Conservation (phyloP, 2,329 filamentous ascomycete genomes). For the Nigrospora sphaerica region DNA sequence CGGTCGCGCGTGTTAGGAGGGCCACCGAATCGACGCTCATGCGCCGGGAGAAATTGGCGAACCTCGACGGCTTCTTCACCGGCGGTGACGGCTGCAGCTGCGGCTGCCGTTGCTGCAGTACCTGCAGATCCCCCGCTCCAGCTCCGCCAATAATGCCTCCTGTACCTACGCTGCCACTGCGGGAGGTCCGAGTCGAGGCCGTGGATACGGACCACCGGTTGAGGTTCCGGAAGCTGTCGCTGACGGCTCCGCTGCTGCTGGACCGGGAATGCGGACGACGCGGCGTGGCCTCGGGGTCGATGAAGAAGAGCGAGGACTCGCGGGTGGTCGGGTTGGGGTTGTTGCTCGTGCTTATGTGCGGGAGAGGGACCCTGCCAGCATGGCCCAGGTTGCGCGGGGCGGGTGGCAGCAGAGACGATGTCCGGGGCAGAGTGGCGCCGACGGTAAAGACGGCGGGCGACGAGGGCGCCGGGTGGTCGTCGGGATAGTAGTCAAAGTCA, state of each 20-base stretch:
- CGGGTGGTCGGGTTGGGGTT: too few species aligned
- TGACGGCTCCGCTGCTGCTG: conserved; percentile 19
- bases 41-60: conserved; percentile 29
- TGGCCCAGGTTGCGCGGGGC: conserved; percentile 11
- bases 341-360: too few species aligned
- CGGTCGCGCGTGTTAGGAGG: conserved; percentile 12
- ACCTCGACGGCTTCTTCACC: conserved; percentile 15
- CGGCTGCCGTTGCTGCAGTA: conserved; percentile 4
- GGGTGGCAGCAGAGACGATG: conserved; percentile 16
- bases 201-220: conserved; percentile 49
- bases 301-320: conserved; percentile 8
- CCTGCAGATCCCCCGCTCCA: conserved; percentile 3
- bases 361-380: conserved; percentile 2
- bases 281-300: conserved; percentile 9
- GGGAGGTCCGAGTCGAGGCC: conserved; percentile 37
- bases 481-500: conserved; percentile 1
- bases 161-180: conserved; percentile 9
- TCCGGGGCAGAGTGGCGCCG: conserved; percentile 9
- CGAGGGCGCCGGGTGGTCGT: conserved; percentile 6
- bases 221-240: conserved; percentile 38
- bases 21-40: conserved; percentile 36
- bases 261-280: conserved; percentile 13
- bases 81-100: conserved; percentile 11
- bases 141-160: not conserved
- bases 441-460: conserved; percentile 8